A percentile compares a stretch with the other conserved stretches of the same genome.
These are phyloP conservation scores for Debaryomyces coudertii DNA, from an alignment of 1,139 yeast species.

Conservation along the genomic window DNA sequence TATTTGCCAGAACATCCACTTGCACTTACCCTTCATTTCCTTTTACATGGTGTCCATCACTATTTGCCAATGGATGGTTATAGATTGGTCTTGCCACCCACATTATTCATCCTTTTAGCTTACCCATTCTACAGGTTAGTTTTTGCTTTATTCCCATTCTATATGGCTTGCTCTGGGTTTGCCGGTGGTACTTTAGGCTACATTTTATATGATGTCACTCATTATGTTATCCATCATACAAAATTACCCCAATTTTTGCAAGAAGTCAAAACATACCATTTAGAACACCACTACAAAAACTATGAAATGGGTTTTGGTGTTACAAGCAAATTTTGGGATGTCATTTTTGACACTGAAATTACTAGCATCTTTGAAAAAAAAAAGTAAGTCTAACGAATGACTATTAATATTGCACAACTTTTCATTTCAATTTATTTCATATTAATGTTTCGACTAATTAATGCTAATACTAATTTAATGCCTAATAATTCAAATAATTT, in stretches of 20 bases:
- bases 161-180: slow-evolving; percentile 60
- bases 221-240: slow-evolving; percentile 82
- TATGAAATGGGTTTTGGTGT: slow-evolving; percentile 97
- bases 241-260: slow-evolving; percentile 76
- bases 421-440: not conserved
- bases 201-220: slow-evolving; percentile 86
- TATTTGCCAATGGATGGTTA: slow-evolving; percentile 94
- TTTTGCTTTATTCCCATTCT: slow-evolving; percentile 44
- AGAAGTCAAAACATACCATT: slow-evolving; percentile 81
- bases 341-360: slow-evolving; percentile 75
- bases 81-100: slow-evolving; percentile 95
- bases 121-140: slow-evolving; percentile 48
- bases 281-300: slow-evolving; percentile 97
- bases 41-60: slow-evolving; percentile 95
- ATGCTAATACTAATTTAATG: slow-evolving; percentile 1
- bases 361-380: slow-evolving; percentile 40
- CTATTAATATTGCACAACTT: not conserved
- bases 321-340: slow-evolving; percentile 92
- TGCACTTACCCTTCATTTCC: slow-evolving; percentile 80
- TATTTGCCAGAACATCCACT: slow-evolving; percentile 79
- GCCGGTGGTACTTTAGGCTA: slow-evolving; percentile 97
- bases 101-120: slow-evolving; percentile 60
- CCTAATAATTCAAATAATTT: not conserved
- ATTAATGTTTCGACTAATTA: not conserved
- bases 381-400: slow-evolving; percentile 18